Base-by-base conservation (phyloP, 78 protist genomes). In the Speleostelium caveatum region DNA sequence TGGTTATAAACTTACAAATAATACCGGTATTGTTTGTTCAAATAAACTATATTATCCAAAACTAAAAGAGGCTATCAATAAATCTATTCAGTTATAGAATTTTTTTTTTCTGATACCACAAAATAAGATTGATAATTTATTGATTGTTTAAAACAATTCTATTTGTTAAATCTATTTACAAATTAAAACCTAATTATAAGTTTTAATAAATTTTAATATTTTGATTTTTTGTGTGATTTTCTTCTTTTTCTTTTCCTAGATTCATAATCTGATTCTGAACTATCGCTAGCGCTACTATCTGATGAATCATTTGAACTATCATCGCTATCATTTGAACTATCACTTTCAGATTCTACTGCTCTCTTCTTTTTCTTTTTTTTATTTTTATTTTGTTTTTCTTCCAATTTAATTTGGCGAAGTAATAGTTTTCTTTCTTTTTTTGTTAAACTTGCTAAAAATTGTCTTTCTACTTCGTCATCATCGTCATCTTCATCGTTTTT, bases 11-110 rank as follows among this genome's bases (percentile, higher is more conserved):
- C 66, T 83, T 14, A 51, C 36, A 35, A 41, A 67, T 30, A 83
- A 83, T 59, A 59, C 69, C 69, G 91, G 91, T 22, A 83, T 83
- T 22, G 77, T 69, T 45, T 83, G 91, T 51, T 83, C 91, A 28
- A 83, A 83, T 69, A 38, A 36, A 32, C 35, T 19, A 26, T 42
- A 69, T 22, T 59, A 69, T 45, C n/a, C 75, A 19, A 22, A 71
- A 21, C 30, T 83, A 22, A 56, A 26, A 12, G 22, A 41, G 4
- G 59, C 91, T 21, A 83, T 83, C n/a, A 59, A 67, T 35, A 69
- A 83, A 67, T 83, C 91, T 41, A 83, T 83, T 28, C 55, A 83
- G 21, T 83, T 83, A 36, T 45, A 45, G 24, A 66, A 10, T 26
- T n/a, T n/a, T n/a, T n/a, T n/a, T n/a, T n/a, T n/a, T n/a, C n/a